These are phyloP conservation scores for Guadua angustifolia DNA, from an alignment of 176 grass and related monocot species.

Conservation along the genomic window DNA sequence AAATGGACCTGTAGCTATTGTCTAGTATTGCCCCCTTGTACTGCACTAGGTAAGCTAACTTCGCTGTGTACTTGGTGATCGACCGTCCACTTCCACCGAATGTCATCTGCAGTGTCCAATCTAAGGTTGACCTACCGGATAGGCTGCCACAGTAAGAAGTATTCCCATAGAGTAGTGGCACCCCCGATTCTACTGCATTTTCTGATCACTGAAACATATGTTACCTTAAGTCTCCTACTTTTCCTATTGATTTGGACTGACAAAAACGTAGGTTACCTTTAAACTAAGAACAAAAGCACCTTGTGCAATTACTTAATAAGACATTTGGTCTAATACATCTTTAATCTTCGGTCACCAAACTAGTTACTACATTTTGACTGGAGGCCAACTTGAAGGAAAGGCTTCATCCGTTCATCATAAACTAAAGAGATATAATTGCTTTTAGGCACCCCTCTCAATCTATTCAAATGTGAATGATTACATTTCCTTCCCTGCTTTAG, in stretches of 20 bases:
- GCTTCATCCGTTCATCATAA: not conserved
- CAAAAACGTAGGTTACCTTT: not conserved
- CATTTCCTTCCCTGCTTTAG: not conserved
- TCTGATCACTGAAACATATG: not conserved
- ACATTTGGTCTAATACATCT: not conserved
- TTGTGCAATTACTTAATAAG: not conserved
- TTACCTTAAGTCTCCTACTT: not conserved
- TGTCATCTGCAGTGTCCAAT: too few relatives aligned
- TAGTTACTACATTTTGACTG: constrained; percentile 9
- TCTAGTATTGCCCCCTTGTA: too few relatives aligned
- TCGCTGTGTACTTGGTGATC: too few relatives aligned
- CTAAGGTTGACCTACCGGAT: too few relatives aligned
- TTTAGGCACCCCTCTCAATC: not conserved
- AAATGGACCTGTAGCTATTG: too few relatives aligned
- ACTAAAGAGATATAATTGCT: not conserved
- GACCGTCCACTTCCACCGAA: too few relatives aligned
- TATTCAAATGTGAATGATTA: constrained; percentile 12
- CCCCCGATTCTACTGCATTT: not conserved
- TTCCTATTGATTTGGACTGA: not conserved
- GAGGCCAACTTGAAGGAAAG: constrained; percentile 2
- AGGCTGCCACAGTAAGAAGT: too few relatives aligned
- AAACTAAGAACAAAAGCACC: not conserved
- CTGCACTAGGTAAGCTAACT: too few relatives aligned
- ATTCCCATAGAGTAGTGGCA: too few relatives aligned
- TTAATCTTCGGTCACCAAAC: constrained; percentile 8